Percentiles rank a stretch among this genome's conserved stretches.
Conservation (phyloP, 257 asterid genomes). For the Dorcoceras hygrometricum region DNA sequence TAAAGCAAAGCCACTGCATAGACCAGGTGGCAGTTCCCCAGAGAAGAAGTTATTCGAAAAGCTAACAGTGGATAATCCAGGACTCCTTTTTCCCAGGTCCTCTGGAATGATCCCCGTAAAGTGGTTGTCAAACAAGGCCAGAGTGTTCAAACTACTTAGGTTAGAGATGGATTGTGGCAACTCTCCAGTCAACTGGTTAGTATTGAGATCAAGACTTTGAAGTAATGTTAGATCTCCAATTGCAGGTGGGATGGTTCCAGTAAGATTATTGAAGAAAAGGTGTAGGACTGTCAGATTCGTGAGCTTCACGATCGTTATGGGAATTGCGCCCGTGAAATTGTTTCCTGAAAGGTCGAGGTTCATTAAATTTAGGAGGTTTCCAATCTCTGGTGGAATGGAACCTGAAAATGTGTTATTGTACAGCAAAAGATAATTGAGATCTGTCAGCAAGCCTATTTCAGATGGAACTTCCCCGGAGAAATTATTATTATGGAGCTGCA, state of each 20-base stretch:
- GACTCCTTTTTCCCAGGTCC: constrained; percentile 55
- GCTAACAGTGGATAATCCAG: constrained; percentile 38
- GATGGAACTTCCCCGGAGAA: constrained; percentile 59
- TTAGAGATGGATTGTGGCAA: constrained; percentile 54
- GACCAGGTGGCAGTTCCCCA: constrained; percentile 57
- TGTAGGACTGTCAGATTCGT: constrained; percentile 36
- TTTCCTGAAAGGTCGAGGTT: constrained; percentile 45
- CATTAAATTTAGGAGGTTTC: constrained; percentile 39
- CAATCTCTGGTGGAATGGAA: constrained; percentile 52
- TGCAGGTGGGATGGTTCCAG: constrained; percentile 54
- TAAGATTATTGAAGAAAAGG: constrained; percentile 54
- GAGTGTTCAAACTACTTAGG: constrained; percentile 35
- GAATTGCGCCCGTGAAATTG: constrained; percentile 60
- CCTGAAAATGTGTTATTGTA: constrained; percentile 54
- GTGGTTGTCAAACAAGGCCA: constrained; percentile 44
- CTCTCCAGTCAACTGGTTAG: constrained; percentile 54
- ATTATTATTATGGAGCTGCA: constrained; percentile 57
- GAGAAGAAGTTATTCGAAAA: constrained; percentile 60
- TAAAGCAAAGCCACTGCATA: constrained; percentile 57
- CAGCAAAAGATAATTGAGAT: constrained; percentile 39
- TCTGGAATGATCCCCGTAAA: constrained; percentile 57
- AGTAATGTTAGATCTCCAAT: constrained; percentile 48
- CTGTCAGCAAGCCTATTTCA: constrained; percentile 49
- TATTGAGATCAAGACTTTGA: constrained; percentile 36
- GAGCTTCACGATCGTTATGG: constrained; percentile 51